Evolutionary conservation across 495 filamentous ascomycete species (phyloP).

Genomic region (Xylaria bambusicola): DNA sequence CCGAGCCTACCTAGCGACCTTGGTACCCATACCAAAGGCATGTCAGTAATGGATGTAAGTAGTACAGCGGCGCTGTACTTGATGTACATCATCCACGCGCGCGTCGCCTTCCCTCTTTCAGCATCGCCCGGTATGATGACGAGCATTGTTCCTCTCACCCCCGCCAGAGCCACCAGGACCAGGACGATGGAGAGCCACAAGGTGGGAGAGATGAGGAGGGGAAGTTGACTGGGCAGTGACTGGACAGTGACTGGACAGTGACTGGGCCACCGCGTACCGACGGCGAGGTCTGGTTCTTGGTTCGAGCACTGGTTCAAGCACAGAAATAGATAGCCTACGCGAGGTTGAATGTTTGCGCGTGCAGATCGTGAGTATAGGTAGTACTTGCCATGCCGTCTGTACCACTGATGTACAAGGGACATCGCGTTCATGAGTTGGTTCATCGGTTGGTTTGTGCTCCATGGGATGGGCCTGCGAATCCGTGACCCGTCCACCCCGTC

Average conservation of each 20-base stretch:
- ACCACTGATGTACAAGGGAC: background rate
- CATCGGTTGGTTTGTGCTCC: background rate
- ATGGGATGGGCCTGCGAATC: constrained; percentile 4
- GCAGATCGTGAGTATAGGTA: background rate
- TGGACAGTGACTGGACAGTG: constrained; percentile 6
- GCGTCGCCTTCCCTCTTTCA: constrained; percentile 14
- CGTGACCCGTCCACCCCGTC: constrained; percentile 8
- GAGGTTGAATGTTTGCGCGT: background rate
- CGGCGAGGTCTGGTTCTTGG: constrained; percentile 2
- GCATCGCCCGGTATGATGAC: constrained; percentile 15
- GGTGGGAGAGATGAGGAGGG: too few relatives aligned
- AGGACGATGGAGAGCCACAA: constrained; percentile 5
- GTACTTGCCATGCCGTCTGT: too few relatives aligned
- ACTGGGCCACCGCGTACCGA: background rate
- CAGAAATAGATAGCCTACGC: background rate
- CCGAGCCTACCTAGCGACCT: background rate
- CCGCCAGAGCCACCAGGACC: background rate
- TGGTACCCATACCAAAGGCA: too few relatives aligned
- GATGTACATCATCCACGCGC: background rate
- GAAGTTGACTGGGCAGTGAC: constrained; percentile 5
- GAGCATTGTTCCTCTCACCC: background rate
- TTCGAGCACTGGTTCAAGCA: too few relatives aligned
- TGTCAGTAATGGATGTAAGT: too few relatives aligned
- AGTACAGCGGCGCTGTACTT: too few relatives aligned
- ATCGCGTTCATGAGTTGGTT: background rate